Base-by-base conservation (phyloP, 2,329 filamentous ascomycete genomes). In the Hypoxylon sp. region DNA sequence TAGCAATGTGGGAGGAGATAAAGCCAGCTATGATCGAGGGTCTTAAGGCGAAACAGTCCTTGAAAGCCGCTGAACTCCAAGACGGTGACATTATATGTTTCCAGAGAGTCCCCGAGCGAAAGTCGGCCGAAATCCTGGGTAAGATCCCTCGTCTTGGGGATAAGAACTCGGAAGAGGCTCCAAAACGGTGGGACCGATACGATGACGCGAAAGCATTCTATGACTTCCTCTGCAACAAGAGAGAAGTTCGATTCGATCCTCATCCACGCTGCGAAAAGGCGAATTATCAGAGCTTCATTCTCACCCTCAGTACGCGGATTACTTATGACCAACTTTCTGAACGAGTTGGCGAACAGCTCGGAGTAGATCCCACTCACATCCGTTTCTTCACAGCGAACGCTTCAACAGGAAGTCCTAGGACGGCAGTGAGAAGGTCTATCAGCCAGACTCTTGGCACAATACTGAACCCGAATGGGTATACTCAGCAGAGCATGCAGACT, bases 61-160 rank as follows among this genome's bases (percentile, higher is more conserved):
- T 99, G 66, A 92, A 94, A 72, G 90, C 93, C 66, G 96, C 96
- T 1, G 97, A 99, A 79, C 92, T 99, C 24, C 95, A 98, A 78
- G 95, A 99, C 75, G 96, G 96, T 53, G 96, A 99, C 77, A 97
- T 99, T 73, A 89, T 99, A 62, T 97, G 94, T 77, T 98, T 98
- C 82, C 96, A 99, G 79, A 88, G 88, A 66, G 83, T 86, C 27
- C 81, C 78, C 1, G 86, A 88, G 51, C 80, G 80, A 39, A 87
- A 86, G 75, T 78, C 78, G 3, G 74, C 72, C 27, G 77, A 79
- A 42, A 78, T 79, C 29, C 72, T 82, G 11, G 80, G 79, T 7
- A 82, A 82, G 71, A 80, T 78, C 51, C 73, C 81, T 13, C 77
- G 79, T 1, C 67, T 81, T 39, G 79, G 79, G 42, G 82, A 83